These are phyloP conservation scores for Tuber indicum DNA, from an alignment of 495 filamentous ascomycete genomes.

Conservation along the genomic window DNA sequence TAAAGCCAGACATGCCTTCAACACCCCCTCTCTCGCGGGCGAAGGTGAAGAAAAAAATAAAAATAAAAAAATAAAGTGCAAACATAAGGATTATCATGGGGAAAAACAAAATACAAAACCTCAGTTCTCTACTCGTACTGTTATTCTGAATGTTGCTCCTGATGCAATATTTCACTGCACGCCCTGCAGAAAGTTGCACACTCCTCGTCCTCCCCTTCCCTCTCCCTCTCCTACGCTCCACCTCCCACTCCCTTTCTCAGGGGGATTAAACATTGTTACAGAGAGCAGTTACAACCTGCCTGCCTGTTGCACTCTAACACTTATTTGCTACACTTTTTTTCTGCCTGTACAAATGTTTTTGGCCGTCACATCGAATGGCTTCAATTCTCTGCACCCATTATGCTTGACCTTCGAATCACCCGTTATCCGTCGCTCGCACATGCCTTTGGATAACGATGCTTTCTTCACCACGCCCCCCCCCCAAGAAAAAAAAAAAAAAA, in stretches of 20 bases:
- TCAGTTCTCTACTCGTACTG: background rate
- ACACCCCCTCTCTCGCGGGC: background rate
- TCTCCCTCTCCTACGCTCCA: background rate
- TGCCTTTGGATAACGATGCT: background rate
- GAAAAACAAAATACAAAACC: slow-evolving; percentile 5
- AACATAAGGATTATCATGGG: background rate
- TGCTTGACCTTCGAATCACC: background rate
- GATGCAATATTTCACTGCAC: slow-evolving; percentile 3
- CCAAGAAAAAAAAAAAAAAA: too few species aligned
- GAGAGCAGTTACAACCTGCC: background rate
- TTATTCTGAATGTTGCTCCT: background rate
- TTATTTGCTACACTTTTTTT: background rate
- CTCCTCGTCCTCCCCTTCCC: background rate
- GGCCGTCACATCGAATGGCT: background rate
- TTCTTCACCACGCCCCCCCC: background rate
- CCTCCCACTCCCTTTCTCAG: background rate
- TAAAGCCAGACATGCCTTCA: background rate
- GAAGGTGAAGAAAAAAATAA: background rate
- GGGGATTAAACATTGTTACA: background rate
- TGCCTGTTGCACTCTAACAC: background rate
- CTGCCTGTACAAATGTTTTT: background rate
- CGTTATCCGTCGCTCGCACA: background rate
- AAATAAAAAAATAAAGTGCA: background rate
- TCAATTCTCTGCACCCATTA: background rate
- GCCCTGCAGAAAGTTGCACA: slow-evolving; percentile 3